Percentiles rank a stretch among this genome's conserved stretches.
Conservation (phyloP, 1,284 basidiomycete genomes). For the Boletellus dicymbophilus region DNA sequence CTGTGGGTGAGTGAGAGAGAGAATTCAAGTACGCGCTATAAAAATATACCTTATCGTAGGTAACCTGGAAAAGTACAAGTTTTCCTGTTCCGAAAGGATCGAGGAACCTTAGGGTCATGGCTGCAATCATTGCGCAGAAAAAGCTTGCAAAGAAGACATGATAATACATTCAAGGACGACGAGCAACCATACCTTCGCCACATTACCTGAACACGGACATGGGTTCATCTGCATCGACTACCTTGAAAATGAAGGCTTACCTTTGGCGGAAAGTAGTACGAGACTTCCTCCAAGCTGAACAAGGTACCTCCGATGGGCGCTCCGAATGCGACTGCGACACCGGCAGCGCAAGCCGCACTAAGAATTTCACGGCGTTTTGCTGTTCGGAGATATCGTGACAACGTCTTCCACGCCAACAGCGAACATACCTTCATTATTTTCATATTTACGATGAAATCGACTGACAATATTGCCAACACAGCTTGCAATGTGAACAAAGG, state of each 20-base stretch:
- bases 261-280: conserved; percentile 95
- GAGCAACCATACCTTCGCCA: conserved; percentile 74
- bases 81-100: conserved; percentile 92
- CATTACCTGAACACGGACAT: conserved; percentile 55
- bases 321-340: conserved; percentile 90
- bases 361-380: conserved; percentile 91
- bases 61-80: conserved; percentile 87
- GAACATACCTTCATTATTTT: conserved; percentile 83
- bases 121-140: conserved; percentile 95
- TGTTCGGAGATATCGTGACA: conserved; percentile 27
- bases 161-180: not conserved
- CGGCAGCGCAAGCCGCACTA: conserved; percentile 90
- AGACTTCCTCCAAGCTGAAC: conserved; percentile 93
- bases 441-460: conserved; percentile 85
- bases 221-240: not conserved
- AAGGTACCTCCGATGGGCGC: conserved; percentile 93
- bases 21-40: not conserved
- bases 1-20: conserved; percentile 37
- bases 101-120: conserved; percentile 84
- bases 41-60: conserved; percentile 72
- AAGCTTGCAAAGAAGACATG: conserved; percentile 51
- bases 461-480: conserved; percentile 96
- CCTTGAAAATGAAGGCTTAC: conserved; percentile 36
- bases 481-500: conserved; percentile 95
- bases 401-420: not conserved